These are phyloP conservation scores for Aechmea fasciata DNA, from an alignment of 176 grass and related monocot genomes.

Conservation along the genomic window DNA sequence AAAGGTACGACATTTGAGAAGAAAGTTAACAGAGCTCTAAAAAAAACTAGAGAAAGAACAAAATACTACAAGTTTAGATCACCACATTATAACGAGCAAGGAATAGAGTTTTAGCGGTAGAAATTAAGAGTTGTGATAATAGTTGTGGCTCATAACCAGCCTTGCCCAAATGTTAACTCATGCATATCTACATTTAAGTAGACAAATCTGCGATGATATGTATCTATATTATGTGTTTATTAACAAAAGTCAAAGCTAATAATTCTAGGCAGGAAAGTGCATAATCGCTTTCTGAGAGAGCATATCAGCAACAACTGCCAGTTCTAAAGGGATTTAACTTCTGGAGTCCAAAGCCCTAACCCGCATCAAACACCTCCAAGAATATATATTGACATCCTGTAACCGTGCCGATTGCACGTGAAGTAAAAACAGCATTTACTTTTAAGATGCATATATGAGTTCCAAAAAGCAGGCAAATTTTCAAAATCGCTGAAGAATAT, in stretches of 20 bases:
- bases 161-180: no score
- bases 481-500: not conserved
- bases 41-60: not conserved
- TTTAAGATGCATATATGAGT: not conserved
- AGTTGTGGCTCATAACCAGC: no score
- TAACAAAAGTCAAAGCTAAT: no score
- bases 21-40: not conserved
- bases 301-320: no score
- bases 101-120: no score
- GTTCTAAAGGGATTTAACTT: not conserved
- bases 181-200: no score
- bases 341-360: not conserved
- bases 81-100: not conserved
- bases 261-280: no score
- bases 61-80: not conserved
- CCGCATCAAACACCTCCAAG: not conserved
- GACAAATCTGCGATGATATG: no score
- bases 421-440: not conserved
- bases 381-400: not conserved
- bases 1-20: constrained; percentile 9
- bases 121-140: no score
- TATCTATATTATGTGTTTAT: no score
- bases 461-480: not conserved
- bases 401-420: not conserved
- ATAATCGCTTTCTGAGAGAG: no score